These are phyloP conservation scores for Pseudocercospora vitis DNA, from an alignment of 2,329 filamentous ascomycete species.

Conservation along the genomic window DNA sequence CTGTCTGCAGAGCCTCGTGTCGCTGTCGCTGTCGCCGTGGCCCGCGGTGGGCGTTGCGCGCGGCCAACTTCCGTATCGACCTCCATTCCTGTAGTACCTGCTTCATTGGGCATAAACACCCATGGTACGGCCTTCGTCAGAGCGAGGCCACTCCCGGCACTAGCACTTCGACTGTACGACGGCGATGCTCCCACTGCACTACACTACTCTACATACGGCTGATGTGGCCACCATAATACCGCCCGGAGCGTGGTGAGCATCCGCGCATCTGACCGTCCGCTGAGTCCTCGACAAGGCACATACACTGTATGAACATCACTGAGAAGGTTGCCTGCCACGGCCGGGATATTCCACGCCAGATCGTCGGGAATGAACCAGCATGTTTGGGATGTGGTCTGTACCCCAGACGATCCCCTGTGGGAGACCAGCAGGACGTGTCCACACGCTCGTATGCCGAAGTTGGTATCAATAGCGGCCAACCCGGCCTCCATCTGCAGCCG, in stretches of 20 bases:
- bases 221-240: not conserved
- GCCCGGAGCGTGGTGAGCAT: not conserved
- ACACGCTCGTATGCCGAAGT: not conserved
- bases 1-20: slow-evolving; percentile 6
- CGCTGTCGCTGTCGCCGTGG: not conserved
- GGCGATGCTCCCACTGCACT: no score
- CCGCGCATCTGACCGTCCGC: not conserved
- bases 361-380: not conserved
- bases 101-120: slow-evolving; percentile 10
- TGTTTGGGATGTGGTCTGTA: not conserved
- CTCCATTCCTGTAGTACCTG: no score
- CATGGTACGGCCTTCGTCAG: slow-evolving; percentile 1
- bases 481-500: not conserved
- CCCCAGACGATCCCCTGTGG: not conserved
- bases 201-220: no score
- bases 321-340: no score
- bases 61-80: no score
- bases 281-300: no score
- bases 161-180: not conserved
- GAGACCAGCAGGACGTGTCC: not conserved
- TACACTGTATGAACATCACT: no score
- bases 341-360: not conserved
- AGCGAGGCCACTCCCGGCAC: slow-evolving; percentile 9
- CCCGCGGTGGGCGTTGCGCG: not conserved
- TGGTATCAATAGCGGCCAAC: not conserved